Conservation (phyloP, 768 basidiomycete genomes). For the Nevesoporus exiguus region DNA sequence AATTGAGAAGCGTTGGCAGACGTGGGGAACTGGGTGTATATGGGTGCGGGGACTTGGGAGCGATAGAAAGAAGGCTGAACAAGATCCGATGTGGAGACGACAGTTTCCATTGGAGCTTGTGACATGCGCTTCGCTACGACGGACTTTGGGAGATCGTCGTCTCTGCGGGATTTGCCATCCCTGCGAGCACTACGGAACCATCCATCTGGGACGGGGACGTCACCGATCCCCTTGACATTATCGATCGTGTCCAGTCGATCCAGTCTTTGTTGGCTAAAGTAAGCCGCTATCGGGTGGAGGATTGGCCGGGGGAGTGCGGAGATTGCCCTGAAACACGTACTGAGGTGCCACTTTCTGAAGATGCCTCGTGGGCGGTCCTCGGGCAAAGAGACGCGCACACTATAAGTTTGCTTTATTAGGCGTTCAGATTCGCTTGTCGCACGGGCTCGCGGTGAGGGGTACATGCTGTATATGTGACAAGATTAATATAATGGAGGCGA, state of each 20-base stretch:
- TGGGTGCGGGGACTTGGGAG: conserved; percentile 20
- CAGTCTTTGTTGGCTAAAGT: conserved; percentile 76
- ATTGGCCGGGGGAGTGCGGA: conserved; percentile 20
- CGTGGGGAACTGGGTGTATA: conserved; percentile 32
- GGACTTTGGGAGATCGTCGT: conserved; percentile 44
- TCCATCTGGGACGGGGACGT: conserved; percentile 67
- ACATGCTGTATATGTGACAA: conserved; percentile 28
- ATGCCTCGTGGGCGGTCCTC: conserved; percentile 41
- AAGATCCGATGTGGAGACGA: conserved; percentile 20
- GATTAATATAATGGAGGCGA: conserved; percentile 15
- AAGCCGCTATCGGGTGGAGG: conserved; percentile 54
- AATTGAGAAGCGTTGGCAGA: conserved; percentile 27
- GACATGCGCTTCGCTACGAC: conserved; percentile 40
- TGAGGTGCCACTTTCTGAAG: conserved; percentile 51
- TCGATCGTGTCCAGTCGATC: conserved; percentile 72
- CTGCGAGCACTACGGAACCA: conserved; percentile 78
- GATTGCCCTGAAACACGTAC: conserved; percentile 38
- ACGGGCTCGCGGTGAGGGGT: conserved; percentile 40
- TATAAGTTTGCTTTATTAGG: conserved; percentile 55
- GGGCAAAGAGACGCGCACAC: conserved; percentile 46
- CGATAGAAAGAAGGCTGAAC: conserved; percentile 22
- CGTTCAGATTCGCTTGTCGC: conserved; percentile 38
- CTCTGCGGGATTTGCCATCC: conserved; percentile 47
- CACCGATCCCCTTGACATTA: conserved; percentile 61
- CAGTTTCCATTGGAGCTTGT: conserved; percentile 32